Percentiles rank a stretch among this genome's conserved stretches.
phyloP scores from a whole-genome alignment of 139 green algal genomes.

The Chlamydomonas sphaeroides region DNA sequence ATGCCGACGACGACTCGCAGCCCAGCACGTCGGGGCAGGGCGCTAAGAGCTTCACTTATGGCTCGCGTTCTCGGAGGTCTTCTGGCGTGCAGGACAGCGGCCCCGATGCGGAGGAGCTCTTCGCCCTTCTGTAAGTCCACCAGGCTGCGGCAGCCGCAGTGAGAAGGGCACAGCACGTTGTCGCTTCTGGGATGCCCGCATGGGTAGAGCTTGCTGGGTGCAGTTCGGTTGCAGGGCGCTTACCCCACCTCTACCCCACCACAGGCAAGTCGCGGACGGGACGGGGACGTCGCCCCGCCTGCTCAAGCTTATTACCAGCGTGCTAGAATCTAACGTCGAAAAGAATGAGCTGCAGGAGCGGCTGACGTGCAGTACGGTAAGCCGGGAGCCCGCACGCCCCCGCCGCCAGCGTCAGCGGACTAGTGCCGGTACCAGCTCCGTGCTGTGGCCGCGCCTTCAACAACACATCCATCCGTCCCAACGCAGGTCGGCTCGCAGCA shows the following conservation, averaged over 20 bases:
- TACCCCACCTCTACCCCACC: no score
- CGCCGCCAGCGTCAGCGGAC: background rate
- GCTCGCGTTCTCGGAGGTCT: background rate
- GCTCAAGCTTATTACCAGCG: constrained; percentile 19
- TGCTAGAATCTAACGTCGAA: constrained; percentile 23
- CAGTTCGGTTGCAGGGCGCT: no score
- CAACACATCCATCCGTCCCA: no score
- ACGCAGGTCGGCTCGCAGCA: constrained; percentile 28
- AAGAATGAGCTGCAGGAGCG: constrained; percentile 35
- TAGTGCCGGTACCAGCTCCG: background rate
- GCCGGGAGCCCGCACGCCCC: background rate
- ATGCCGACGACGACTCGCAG: background rate
- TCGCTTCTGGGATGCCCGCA: no score
- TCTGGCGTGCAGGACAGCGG: background rate
- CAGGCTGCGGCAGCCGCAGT: no score
- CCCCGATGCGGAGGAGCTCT: constrained; percentile 15
- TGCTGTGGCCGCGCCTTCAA: background rate
- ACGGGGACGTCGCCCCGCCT: constrained; percentile 9
- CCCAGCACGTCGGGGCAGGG: background rate
- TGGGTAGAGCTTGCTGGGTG: no score
- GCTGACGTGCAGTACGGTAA: constrained; percentile 17
- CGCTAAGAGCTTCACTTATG: background rate
- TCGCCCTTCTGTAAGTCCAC: constrained; percentile 12
- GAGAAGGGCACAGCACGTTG: no score
- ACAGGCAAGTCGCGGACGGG: constrained; percentile 12